Evolutionary conservation across 1,139 yeast species (phyloP).

Genomic region (Nadsonia starkeyi-henricii): DNA sequence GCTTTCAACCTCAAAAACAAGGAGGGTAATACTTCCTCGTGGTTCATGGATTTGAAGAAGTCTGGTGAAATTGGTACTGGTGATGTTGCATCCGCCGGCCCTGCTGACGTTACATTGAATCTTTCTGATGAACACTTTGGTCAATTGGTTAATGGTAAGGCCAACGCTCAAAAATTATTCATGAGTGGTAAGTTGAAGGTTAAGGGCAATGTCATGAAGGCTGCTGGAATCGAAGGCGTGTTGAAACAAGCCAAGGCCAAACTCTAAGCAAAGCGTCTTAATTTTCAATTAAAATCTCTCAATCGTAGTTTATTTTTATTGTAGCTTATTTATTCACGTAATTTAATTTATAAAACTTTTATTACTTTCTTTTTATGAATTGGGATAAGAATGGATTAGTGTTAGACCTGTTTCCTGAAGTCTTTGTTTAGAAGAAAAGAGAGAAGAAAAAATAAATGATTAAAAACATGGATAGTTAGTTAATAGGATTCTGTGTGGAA

Average conservation of each 20-base stretch:
- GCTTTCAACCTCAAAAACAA: constrained; percentile 58
- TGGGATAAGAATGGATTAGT: too few relatives aligned
- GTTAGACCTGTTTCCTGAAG: too few relatives aligned
- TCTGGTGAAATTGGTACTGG: constrained; percentile 42
- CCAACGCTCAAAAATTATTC: constrained; percentile 73
- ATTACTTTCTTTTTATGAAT: too few relatives aligned
- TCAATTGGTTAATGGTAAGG: constrained; percentile 60
- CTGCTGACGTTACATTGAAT: constrained; percentile 53
- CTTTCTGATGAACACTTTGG: constrained; percentile 48
- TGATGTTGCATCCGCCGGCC: constrained; percentile 28
- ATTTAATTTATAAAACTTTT: too few relatives aligned
- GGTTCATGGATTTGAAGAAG: constrained; percentile 61
- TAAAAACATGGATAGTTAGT: too few relatives aligned
- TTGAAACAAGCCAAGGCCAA: constrained; percentile 49
- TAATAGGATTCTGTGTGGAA: too few relatives aligned
- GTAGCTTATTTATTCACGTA: too few relatives aligned
- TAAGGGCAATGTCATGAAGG: constrained; percentile 84
- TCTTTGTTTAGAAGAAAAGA: too few relatives aligned
- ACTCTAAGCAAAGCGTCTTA: constrained; percentile 20
- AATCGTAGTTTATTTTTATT: too few relatives aligned
- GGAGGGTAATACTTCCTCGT: constrained; percentile 48
- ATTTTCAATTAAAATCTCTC: too few relatives aligned
- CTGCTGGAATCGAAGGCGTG: constrained; percentile 60
- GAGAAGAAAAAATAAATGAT: too few relatives aligned
- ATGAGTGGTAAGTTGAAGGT: constrained; percentile 76